Base-by-base conservation (phyloP, 345 rosid species). In the Brassica napus region DNA sequence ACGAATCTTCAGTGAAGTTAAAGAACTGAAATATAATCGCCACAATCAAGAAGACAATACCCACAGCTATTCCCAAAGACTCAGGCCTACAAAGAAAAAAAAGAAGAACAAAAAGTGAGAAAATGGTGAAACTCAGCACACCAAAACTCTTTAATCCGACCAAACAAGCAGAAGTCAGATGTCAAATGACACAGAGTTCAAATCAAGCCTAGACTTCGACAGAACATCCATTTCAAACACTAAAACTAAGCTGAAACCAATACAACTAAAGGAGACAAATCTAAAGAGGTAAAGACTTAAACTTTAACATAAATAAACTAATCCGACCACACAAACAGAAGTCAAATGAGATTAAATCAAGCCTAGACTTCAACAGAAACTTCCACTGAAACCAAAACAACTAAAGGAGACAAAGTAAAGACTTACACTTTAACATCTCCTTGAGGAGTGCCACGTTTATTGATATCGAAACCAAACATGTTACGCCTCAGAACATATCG, bases 391-490 rank as follows among this genome's bases (percentile, higher is more conserved):
- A 37, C 35, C 60, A 35, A 31, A 28, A 37, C 57, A 65, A 15
- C 0, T 89, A 89, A 87, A 93, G 87, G 89, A 86, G 84, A 69
- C 68, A 82, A 65, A 49, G 3, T 12, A 75, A 74, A 59, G 30
- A 81, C 94, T 87, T 80, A 95, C 99, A 95, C 99, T 93, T 89
- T 89, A 49, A 88, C 80, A 35, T 91, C 82, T 14, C 99, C 99
- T 81, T 89, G 97, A 82, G 90, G 91, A 1, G 99, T 93, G 9
- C 94, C 97, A 84, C 87, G 87, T 88, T 95, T 95, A 66, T 95
- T 95, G 57, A 95, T 93, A 86, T 93, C 99, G 86, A 82, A 95
- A 26, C 99, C 98, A 81, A 90, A 95, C 84, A 95, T 82, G 73
- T 86, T 91, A 72, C 98, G 90, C 85, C 89, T 84, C 72, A 87